Evolutionary conservation across 148 eudicot species (phyloP).

Genomic region (Vaccinium corymbosum): DNA sequence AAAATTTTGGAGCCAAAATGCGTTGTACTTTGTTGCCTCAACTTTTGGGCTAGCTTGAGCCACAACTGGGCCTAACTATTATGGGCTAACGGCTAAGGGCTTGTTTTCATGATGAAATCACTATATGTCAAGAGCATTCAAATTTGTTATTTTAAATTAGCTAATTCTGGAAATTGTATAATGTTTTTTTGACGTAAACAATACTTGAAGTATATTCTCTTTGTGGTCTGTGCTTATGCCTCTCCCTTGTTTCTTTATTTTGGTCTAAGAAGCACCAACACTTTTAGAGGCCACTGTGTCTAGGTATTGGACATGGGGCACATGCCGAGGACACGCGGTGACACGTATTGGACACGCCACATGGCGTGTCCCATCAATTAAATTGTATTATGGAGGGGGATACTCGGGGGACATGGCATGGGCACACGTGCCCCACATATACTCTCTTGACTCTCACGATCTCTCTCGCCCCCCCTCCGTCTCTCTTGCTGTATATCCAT

Average conservation of each 20-base stretch:
- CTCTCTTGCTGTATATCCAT: too few relatives aligned
- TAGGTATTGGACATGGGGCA: too few relatives aligned
- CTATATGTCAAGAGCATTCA: background rate
- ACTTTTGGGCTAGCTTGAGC: background rate
- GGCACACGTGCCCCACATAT: too few relatives aligned
- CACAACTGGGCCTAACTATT: background rate
- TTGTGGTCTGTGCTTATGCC: background rate
- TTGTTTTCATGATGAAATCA: background rate
- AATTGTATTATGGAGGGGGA: too few relatives aligned
- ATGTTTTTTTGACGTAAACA: background rate
- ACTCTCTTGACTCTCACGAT: too few relatives aligned
- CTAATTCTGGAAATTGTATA: background rate
- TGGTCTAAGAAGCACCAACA: too few relatives aligned
- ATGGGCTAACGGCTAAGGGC: background rate
- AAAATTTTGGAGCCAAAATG: background rate
- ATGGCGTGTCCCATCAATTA: too few relatives aligned
- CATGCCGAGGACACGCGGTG: too few relatives aligned
- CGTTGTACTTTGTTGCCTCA: background rate
- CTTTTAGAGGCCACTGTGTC: too few relatives aligned
- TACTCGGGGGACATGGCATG: too few relatives aligned
- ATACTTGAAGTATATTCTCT: background rate
- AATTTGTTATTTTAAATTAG: background rate
- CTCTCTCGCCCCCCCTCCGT: too few relatives aligned
- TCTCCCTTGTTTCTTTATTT: background rate
- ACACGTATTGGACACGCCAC: too few relatives aligned